phyloP scores from a whole-genome alignment of 148 eudicot genomes.

The Spergularia bocconei region DNA sequence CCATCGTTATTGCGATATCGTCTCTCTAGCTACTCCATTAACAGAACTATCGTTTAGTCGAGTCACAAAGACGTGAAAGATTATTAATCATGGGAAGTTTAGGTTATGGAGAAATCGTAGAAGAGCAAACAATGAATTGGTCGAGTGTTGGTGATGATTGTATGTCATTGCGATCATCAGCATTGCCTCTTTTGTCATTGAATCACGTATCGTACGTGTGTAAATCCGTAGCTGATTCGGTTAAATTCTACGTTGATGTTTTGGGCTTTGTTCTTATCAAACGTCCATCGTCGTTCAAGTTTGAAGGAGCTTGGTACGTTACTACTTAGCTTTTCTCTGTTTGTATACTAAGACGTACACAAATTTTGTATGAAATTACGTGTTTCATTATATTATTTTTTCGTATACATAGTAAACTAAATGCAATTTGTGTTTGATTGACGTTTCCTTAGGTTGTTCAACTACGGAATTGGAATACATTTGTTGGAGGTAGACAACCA shows the following conservation, averaged over 20 bases:
- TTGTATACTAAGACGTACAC: too few species aligned
- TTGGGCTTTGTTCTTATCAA: slow-evolving; percentile 48
- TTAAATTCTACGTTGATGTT: slow-evolving; percentile 45
- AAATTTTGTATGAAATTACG: too few species aligned
- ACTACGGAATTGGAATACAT: slow-evolving; percentile 71
- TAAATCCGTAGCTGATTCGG: slow-evolving; percentile 37
- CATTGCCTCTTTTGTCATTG: slow-evolving; percentile 32
- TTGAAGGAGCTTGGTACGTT: slow-evolving; percentile 57
- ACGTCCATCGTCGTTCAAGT: slow-evolving; percentile 60
- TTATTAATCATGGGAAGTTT: slow-evolving; percentile 1
- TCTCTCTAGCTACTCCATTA: too few species aligned
- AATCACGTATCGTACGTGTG: slow-evolving; percentile 54
- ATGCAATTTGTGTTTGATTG: not conserved
- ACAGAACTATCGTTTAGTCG: too few species aligned
- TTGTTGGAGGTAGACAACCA: slow-evolving; percentile 37
- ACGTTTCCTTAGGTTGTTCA: slow-evolving; percentile 49
- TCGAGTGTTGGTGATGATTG: not conserved
- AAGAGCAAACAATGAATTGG: not conserved
- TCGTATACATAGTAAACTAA: not conserved
- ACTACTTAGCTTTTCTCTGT: not conserved
- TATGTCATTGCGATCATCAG: not conserved
- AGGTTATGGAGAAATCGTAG: not conserved
- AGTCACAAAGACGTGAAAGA: not conserved
- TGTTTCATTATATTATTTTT: too few species aligned
- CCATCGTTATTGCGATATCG: too few species aligned